Conservation (phyloP, 2,329 filamentous ascomycete genomes). For the Pyrenophora tritici-repentis region DNA sequence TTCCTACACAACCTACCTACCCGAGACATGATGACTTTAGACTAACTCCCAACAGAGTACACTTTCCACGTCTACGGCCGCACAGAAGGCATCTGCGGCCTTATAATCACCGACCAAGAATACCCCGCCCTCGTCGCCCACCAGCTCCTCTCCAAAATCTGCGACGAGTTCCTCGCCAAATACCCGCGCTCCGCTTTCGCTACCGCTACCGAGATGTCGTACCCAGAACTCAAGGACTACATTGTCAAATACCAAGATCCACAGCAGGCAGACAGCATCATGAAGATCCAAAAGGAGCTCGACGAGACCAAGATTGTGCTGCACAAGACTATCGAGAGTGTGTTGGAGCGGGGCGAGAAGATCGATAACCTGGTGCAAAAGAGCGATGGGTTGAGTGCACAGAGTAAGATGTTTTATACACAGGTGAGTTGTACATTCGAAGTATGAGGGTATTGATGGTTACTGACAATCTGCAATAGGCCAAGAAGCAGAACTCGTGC, state of each 20-base stretch:
- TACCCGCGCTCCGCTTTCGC: constrained; percentile 67
- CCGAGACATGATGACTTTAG: too few relatives aligned
- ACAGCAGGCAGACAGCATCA: constrained; percentile 84
- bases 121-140: constrained; percentile 77
- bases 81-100: constrained; percentile 53
- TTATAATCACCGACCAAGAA: constrained; percentile 55
- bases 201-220: constrained; percentile 54
- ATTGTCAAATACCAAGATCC: constrained; percentile 82
- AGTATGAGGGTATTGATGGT: too few relatives aligned
- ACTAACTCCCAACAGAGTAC: constrained; percentile 57
- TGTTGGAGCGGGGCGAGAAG: constrained; percentile 91
- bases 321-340: constrained; percentile 93
- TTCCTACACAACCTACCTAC: background rate
- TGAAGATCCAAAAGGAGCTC: constrained; percentile 94
- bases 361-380: constrained; percentile 92
- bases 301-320: constrained; percentile 97
- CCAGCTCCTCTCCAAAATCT: constrained; percentile 81
- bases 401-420: constrained; percentile 98
- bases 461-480: constrained; percentile 40
- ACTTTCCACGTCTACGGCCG: constrained; percentile 59
- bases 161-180: constrained; percentile 82
- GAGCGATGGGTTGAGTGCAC: constrained; percentile 84
- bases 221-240: constrained; percentile 81
- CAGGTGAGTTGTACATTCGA: constrained; percentile 56
- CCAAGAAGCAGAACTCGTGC: constrained; percentile 67